Conservation (phyloP, 495 filamentous ascomycete genomes). For the Elaphomyces granulatus region DNA sequence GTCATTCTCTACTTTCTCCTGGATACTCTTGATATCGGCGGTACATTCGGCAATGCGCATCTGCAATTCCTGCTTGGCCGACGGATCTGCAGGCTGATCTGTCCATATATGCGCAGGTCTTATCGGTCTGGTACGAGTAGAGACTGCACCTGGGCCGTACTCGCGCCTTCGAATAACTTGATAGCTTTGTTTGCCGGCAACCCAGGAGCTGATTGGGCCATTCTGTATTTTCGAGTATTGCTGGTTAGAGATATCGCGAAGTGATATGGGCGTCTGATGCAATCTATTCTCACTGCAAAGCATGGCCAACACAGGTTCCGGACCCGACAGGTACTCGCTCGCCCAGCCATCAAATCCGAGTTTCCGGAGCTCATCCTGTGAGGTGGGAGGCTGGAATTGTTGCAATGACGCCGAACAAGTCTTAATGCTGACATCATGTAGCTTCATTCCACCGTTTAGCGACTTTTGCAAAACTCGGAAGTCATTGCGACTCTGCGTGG, state of each 20-base stretch:
- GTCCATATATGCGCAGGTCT: conserved; percentile 52
- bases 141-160: conserved; percentile 54
- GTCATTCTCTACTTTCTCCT: conserved; percentile 18
- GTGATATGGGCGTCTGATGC: conserved; percentile 49
- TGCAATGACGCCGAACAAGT: conserved; percentile 33
- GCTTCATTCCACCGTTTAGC: conserved; percentile 32
- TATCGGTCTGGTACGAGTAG: conserved; percentile 45
- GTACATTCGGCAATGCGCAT: conserved; percentile 29
- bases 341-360: conserved; percentile 71
- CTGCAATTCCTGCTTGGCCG: conserved; percentile 39
- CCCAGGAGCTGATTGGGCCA: conserved; percentile 43
- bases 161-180: conserved; percentile 50
- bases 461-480: conserved; percentile 46
- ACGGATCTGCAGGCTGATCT: conserved; percentile 54
- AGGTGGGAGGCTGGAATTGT: conserved; percentile 38
- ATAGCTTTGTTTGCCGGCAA: conserved; percentile 44
- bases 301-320: conserved; percentile 75
- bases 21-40: conserved; percentile 25
- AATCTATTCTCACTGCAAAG: conserved; percentile 55
- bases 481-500: conserved; percentile 56
- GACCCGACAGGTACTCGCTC: conserved; percentile 61
- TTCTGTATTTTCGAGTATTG: conserved; percentile 46
- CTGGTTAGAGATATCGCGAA: conserved; percentile 44
- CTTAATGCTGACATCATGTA: conserved; percentile 54
- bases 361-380: conserved; percentile 35